Evolutionary conservation across 2,329 filamentous ascomycete genomes (phyloP), one percentile per base, ranked within the genome.

Genomic region (Septoria petroselini): DNA sequence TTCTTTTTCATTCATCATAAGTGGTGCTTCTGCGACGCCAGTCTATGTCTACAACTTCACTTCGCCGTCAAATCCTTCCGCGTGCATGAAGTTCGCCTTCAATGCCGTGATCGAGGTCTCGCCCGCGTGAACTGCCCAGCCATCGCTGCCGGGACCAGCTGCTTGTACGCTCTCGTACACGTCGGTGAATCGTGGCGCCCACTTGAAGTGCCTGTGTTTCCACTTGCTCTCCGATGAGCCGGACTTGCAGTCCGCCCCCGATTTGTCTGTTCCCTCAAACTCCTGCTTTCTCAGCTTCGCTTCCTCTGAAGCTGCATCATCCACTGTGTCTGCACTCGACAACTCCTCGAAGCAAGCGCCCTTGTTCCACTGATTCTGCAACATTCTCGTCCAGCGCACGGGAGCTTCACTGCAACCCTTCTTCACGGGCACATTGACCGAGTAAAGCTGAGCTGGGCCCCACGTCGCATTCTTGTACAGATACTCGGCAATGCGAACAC

Each of bases 21-120:
- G n/a, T n/a, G n/a, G n/a, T n/a, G 7, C n/a, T 35, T 8, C 7
- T 15, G 33, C 4, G n/a, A 29, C n/a, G 1, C 5, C 23, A 7
- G 25, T 14, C 34, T 29, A 54, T 48, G 6, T 38, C 34, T 45
- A 95, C 83, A 95, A 73, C 76, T 85, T 84, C 67, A 95, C 76
- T 75, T 94, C 88, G 63, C 83, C 77, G 55, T 83, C 74, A 61
- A 83, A 75, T 53, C 83, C 76, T 53, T 80, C 71, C 8, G 80
- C 78, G 68, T 91, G 88, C 80, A 87, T 90, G 69, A 96, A 98
- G 70, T 95, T 96, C 34, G 91, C 91, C 69, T 87, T 88, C 59
- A 97, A 70, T 11, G 91, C 88, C 3, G 93, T 96, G 49, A 98
- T 83, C 69, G 90, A 93, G 9, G 91, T 94, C 69, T 85, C 82